Evolutionary conservation across 129 eudicot genomes (phyloP).

Genomic region (Flaveria brownii): DNA sequence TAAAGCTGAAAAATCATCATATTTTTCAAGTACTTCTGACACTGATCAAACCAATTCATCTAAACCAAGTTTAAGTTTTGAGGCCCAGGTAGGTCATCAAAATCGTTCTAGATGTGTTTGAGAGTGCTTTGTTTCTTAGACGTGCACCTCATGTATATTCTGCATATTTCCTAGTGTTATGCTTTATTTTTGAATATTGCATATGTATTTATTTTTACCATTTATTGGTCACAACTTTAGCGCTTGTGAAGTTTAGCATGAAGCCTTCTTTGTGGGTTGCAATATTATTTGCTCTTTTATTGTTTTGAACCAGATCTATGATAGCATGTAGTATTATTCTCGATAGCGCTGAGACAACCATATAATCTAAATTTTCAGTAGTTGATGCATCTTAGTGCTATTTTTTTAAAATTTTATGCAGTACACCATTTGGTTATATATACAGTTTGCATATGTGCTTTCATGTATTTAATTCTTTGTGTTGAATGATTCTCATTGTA

Average conservation of each 20-base stretch:
- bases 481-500: not conserved
- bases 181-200: slow-evolving; percentile 5
- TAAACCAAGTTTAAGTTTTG: slow-evolving; percentile 80
- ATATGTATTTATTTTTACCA: slow-evolving; percentile 2
- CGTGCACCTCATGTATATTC: not conserved
- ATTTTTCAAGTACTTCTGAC: slow-evolving; percentile 40
- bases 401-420: not conserved
- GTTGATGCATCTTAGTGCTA: slow-evolving; percentile 10
- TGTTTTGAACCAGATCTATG: not conserved
- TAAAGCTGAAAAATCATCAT: slow-evolving; percentile 40
- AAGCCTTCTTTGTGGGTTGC: not conserved
- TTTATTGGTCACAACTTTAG: not conserved
- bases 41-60: slow-evolving; percentile 38
- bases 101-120: slow-evolving; percentile 1
- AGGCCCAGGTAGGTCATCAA: slow-evolving; percentile 70
- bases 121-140: not conserved
- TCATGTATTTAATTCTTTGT: not conserved
- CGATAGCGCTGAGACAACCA: slow-evolving; percentile 3
- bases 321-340: slow-evolving; percentile 7
- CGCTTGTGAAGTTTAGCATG: slow-evolving; percentile 16
- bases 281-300: not conserved
- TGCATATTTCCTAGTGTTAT: not conserved
- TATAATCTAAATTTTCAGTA: slow-evolving; percentile 4
- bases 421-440: not conserved
- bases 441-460: slow-evolving; percentile 7